Evolutionary conservation across 371 early-diverging fungal genomes (phyloP).

Genomic region (Rhizopus arrhizus): DNA sequence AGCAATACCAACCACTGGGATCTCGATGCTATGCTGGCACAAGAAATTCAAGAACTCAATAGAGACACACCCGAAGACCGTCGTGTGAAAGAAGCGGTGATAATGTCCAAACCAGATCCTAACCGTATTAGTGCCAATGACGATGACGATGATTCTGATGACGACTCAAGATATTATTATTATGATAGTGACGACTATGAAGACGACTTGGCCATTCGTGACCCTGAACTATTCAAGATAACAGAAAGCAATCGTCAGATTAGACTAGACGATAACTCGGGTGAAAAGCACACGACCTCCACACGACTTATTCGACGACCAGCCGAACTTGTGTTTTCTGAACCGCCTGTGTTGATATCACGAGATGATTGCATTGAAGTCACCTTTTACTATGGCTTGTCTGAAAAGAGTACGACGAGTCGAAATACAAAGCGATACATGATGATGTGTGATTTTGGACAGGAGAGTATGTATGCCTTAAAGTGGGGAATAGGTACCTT

Average conservation of each 20-base stretch:
- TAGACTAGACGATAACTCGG: constrained; percentile 32
- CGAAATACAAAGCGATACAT: constrained; percentile 36
- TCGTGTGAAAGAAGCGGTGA: constrained; percentile 48
- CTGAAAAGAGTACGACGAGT: constrained; percentile 13
- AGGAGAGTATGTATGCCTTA: constrained; percentile 49
- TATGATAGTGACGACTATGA: constrained; percentile 53
- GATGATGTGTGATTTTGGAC: constrained; percentile 51
- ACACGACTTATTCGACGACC: constrained; percentile 28
- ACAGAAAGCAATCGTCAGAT: constrained; percentile 53
- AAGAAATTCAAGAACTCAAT: constrained; percentile 51
- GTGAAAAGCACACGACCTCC: constrained; percentile 14
- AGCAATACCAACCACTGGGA: constrained; percentile 15
- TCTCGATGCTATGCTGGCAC: constrained; percentile 33
- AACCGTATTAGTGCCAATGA: constrained; percentile 36
- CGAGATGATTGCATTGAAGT: constrained; percentile 41
- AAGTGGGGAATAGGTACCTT: constrained; percentile 36
- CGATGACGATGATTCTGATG: constrained; percentile 33
- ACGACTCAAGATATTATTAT: constrained; percentile 25
- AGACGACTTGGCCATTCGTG: constrained; percentile 50
- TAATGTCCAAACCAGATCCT: constrained; percentile 49
- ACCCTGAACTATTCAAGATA: constrained; percentile 51
- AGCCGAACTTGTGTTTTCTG: constrained; percentile 41
- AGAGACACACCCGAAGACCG: constrained; percentile 48
- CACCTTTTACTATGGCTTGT: constrained; percentile 42
- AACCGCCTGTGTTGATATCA: constrained; percentile 37